Percentiles rank a stretch among this genome's conserved stretches.
These are phyloP conservation scores for Evansstolkia leycettana DNA, from an alignment of 495 filamentous ascomycete genomes.

Conservation along the genomic window DNA sequence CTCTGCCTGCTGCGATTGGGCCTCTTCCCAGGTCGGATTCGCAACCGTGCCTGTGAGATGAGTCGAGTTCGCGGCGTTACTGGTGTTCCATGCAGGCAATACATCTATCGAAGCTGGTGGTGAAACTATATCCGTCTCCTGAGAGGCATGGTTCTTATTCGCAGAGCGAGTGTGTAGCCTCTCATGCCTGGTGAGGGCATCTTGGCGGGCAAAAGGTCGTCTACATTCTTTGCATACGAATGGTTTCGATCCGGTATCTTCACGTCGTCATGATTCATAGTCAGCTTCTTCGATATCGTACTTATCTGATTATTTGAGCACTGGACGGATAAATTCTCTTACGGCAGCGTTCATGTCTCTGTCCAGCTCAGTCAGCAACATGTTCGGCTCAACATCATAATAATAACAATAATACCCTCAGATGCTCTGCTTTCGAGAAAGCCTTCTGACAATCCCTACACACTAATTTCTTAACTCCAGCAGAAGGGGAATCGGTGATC, in stretches of 20 bases:
- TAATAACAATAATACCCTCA: constrained; percentile 18
- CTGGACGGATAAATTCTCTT: constrained; percentile 11
- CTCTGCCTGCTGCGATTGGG: constrained; percentile 8
- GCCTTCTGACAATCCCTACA: constrained; percentile 32
- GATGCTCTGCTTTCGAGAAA: constrained; percentile 35
- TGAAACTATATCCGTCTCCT: constrained; percentile 7
- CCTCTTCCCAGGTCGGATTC: constrained; percentile 16
- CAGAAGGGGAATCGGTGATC: constrained; percentile 1
- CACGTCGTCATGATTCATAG: constrained; percentile 8
- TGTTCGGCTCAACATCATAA: constrained; percentile 3
- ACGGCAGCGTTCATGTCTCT: constrained; percentile 40
- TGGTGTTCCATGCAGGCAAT: constrained; percentile 15
- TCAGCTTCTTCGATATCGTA: constrained; percentile 2
- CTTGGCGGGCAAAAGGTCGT: constrained; percentile 33
- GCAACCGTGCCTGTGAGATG: constrained; percentile 13
- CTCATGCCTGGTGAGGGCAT: constrained; percentile 36
- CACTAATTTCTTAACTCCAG: constrained; percentile 19
- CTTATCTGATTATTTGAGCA: constrained; percentile 2
- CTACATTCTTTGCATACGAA: constrained; percentile 31
- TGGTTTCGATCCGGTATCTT: constrained; percentile 36
- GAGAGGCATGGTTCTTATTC: constrained; percentile 12
- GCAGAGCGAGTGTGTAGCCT: constrained; percentile 29
- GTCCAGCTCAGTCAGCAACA: constrained; percentile 11
- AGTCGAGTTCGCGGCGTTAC: constrained; percentile 11
- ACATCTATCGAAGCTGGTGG: constrained; percentile 13